phyloP scores from a whole-genome alignment of 345 rosid genomes.

The Balakata baccata region DNA sequence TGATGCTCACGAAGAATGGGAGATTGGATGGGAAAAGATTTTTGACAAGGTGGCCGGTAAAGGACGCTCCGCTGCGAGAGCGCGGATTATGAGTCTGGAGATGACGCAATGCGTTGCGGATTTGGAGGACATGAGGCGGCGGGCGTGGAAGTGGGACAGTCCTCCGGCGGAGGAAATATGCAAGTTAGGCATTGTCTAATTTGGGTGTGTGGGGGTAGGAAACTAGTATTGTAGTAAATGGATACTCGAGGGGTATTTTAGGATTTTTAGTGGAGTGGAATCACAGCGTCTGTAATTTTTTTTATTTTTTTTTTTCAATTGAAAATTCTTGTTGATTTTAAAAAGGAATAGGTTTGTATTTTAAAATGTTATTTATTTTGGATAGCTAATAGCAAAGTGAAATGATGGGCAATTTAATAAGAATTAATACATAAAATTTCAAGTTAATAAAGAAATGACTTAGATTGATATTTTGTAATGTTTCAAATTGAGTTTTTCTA shows the following conservation, averaged over 20 bases:
- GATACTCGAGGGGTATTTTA: background rate
- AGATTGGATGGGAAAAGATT: constrained; percentile 61
- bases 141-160: constrained; percentile 55
- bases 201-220: background rate
- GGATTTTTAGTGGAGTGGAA: background rate
- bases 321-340: no score
- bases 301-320: no score
- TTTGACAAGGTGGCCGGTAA: constrained; percentile 54
- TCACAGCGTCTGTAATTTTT: no score
- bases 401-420: no score
- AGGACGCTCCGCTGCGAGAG: constrained; percentile 49
- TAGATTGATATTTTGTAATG: no score
- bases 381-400: no score
- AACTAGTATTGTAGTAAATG: constrained; percentile 10
- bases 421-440: no score
- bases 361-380: no score
- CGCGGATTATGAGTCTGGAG: constrained; percentile 28
- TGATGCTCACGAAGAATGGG: constrained; percentile 68
- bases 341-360: no score
- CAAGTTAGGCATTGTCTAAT: constrained; percentile 25
- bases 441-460: no score
- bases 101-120: constrained; percentile 47
- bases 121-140: constrained; percentile 48
- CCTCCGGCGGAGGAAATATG: constrained; percentile 70
- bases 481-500: no score